Evolutionary conservation across 352 stramenopile genomes (phyloP).

Genomic region (Globisporangium orthogonon): DNA sequence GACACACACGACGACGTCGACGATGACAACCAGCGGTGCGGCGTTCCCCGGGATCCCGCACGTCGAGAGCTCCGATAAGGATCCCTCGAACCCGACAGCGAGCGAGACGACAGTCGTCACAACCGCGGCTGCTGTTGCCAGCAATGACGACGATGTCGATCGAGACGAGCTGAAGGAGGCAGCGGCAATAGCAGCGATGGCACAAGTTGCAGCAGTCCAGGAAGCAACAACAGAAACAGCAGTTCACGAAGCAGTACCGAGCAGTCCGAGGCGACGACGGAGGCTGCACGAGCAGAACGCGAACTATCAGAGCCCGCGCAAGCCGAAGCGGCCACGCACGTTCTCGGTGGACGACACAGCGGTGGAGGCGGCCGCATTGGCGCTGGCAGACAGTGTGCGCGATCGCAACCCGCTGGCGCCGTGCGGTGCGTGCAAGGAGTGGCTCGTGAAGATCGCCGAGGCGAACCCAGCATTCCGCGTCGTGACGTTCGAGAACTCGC

Average conservation of each 20-base stretch:
- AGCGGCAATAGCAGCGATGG: constrained; percentile 1
- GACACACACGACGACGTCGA: not conserved
- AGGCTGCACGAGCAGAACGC: constrained; percentile 7
- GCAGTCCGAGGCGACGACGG: constrained; percentile 4
- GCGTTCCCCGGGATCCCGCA: not conserved
- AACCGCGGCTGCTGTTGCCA: not conserved
- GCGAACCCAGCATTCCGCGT: constrained; percentile 96
- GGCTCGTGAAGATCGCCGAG: constrained; percentile 99
- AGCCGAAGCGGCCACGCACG: constrained; percentile 79
- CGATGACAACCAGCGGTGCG: not conserved
- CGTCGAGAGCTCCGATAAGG: not conserved
- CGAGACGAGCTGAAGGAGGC: not conserved
- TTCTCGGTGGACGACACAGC: constrained; percentile 73
- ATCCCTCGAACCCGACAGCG: not conserved
- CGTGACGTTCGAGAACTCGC: constrained; percentile 94
- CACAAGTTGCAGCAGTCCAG: constrained; percentile 3
- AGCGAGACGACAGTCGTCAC: not conserved
- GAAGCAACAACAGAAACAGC: not conserved
- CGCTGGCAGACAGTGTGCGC: constrained; percentile 17
- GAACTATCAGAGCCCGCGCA: constrained; percentile 23
- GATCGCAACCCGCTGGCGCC: constrained; percentile 96
- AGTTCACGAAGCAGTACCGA: not conserved
- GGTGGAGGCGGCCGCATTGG: constrained; percentile 31
- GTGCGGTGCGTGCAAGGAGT: constrained; percentile 98
- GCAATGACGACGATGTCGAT: not conserved